Percentiles rank a stretch among this genome's conserved stretches.
These are phyloP conservation scores for Pichia phayaonensis DNA, from an alignment of 805 yeast genomes.

Conservation along the genomic window DNA sequence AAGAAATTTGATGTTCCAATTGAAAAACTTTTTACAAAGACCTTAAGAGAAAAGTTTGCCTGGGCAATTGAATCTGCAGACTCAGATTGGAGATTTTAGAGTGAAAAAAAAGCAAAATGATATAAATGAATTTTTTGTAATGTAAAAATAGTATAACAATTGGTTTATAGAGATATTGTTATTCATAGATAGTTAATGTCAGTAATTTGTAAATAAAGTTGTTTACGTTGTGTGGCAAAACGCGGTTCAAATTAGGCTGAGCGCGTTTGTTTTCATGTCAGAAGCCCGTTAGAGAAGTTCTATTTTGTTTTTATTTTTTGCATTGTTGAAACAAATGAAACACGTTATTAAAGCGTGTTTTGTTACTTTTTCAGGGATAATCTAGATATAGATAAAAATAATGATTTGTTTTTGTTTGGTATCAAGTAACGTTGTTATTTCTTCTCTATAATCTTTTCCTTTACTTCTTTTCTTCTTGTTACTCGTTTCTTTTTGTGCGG, in stretches of 20 bases:
- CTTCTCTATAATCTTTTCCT: neutral
- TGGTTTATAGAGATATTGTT: neutral
- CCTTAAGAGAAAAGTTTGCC: conserved; percentile 82
- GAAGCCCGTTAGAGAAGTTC: neutral
- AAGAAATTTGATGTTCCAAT: conserved; percentile 84
- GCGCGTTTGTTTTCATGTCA: neutral
- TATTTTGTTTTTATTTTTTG: neutral
- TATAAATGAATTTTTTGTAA: neutral
- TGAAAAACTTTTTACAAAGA: conserved; percentile 85
- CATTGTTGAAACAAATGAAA: neutral
- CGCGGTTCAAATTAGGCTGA: neutral
- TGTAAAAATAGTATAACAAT: no score
- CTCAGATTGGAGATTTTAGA: conserved; percentile 76
- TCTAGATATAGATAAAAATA: neutral
- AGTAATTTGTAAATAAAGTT: neutral
- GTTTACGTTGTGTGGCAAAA: neutral
- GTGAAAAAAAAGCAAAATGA: neutral
- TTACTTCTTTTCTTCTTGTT: no score
- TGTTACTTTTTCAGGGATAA: neutral
- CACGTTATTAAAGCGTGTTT: neutral
- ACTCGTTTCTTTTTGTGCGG: neutral
- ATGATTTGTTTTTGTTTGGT: neutral
- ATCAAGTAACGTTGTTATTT: neutral
- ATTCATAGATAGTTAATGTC: neutral
- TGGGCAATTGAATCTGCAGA: conserved; percentile 96